These are phyloP conservation scores for Trichoderma aggressivum DNA, from an alignment of 2,329 filamentous ascomycete genomes.

Conservation along the genomic window DNA sequence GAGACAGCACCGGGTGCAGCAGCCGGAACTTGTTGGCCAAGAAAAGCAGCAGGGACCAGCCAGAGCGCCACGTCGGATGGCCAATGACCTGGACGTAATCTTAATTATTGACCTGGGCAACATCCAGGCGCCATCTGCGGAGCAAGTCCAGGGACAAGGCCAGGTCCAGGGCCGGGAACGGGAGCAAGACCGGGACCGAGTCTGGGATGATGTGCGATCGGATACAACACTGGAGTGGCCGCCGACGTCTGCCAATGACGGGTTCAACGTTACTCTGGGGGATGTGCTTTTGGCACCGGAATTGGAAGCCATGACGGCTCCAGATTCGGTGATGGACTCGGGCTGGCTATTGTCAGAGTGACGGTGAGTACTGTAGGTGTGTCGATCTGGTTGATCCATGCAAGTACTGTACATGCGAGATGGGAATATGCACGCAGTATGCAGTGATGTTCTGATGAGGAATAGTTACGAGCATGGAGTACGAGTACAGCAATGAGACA, in stretches of 20 bases:
- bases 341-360: background rate
- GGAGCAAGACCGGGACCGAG: background rate
- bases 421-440: background rate
- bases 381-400: background rate
- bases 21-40: background rate
- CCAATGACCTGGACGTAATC: background rate
- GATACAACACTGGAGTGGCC: background rate
- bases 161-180: background rate
- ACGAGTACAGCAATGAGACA: background rate
- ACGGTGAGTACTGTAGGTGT: too few species aligned
- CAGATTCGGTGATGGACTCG: background rate
- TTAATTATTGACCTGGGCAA: background rate
- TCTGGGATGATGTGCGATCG: background rate
- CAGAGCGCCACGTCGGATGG: background rate
- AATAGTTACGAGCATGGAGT: background rate
- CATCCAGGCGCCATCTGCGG: background rate
- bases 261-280: background rate
- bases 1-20: background rate
- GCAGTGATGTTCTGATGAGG: background rate
- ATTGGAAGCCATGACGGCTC: background rate
- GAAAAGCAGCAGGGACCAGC: background rate
- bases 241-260: background rate
- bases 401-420: background rate
- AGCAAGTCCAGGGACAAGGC: background rate
- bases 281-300: background rate